Percentiles rank a stretch among this genome's conserved stretches.
Evolutionary conservation across 2,329 filamentous ascomycete genomes (phyloP).

Genomic region (Amphichorda felina): DNA sequence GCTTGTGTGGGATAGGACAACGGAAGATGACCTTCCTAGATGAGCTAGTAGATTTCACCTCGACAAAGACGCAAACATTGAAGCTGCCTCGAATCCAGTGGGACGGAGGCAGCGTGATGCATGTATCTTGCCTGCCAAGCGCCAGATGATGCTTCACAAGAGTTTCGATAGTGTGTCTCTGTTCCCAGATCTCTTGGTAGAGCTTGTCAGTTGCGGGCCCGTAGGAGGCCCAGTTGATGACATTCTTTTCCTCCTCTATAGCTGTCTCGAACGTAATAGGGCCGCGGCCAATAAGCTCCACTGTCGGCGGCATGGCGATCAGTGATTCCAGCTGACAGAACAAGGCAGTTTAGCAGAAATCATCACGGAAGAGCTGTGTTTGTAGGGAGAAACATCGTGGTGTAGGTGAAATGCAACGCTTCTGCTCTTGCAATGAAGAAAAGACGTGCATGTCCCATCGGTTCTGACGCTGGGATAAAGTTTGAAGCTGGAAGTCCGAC

Average conservation of each 20-base stretch:
- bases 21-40: slow-evolving; percentile 14
- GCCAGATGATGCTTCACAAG: slow-evolving; percentile 12
- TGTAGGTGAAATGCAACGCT: too few species aligned
- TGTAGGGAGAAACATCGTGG: too few species aligned
- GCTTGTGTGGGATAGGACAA: slow-evolving; percentile 19
- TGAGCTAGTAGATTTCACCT: slow-evolving; percentile 10
- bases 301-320: slow-evolving; percentile 1
- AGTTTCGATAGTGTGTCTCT: slow-evolving; percentile 7
- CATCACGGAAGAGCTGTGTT: too few species aligned
- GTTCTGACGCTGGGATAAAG: too few species aligned
- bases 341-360: too few species aligned
- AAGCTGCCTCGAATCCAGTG: slow-evolving; percentile 20
- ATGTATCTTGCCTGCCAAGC: slow-evolving; percentile 11
- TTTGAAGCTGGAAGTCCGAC: too few species aligned
- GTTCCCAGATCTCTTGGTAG: not conserved
- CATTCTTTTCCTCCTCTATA: slow-evolving; percentile 2
- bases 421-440: too few species aligned
- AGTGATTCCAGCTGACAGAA: too few species aligned
- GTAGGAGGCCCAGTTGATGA: slow-evolving; percentile 2
- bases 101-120: slow-evolving; percentile 9
- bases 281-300: slow-evolving; percentile 4
- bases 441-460: too few species aligned
- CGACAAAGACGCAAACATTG: slow-evolving; percentile 20
- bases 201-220: slow-evolving; percentile 2
- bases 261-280: slow-evolving; percentile 1